A percentile compares a stretch with the other conserved stretches of the same genome.
Evolutionary conservation across 192 early-diverging fungal genomes (phyloP).

Genomic region (Backusella liffmaniae): DNA sequence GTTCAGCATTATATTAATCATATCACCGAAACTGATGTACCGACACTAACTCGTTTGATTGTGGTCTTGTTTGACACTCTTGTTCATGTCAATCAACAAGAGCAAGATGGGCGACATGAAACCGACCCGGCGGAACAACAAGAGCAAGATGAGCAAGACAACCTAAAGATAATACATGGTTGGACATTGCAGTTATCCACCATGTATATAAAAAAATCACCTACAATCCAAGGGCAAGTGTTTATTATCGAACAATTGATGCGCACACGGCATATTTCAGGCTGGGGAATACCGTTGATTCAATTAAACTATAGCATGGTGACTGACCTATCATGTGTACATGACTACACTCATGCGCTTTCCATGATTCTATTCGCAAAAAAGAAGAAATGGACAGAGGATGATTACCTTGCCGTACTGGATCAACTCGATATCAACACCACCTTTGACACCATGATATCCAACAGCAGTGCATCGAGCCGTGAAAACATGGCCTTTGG

Average conservation of each 20-base stretch:
- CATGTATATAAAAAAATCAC: background rate
- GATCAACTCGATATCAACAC: conserved; percentile 42
- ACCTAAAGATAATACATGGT: background rate
- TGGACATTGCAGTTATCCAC: background rate
- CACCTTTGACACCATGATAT: conserved; percentile 23
- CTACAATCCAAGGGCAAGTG: background rate
- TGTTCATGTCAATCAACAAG: background rate
- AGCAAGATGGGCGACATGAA: background rate
- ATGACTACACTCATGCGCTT: background rate
- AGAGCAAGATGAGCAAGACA: background rate
- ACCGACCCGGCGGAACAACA: background rate
- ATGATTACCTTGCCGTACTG: conserved; percentile 40
- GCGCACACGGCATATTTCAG: background rate
- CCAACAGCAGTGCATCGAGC: background rate
- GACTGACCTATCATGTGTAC: background rate
- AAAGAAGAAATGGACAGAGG: conserved; percentile 26
- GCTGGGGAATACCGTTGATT: conserved; percentile 1
- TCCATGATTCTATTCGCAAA: background rate
- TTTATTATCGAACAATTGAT: background rate
- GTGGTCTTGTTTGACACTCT: background rate
- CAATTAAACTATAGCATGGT: background rate
- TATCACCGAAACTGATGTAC: background rate
- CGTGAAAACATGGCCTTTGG: too few species aligned
- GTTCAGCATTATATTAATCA: background rate
- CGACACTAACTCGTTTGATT: background rate